phyloP scores from a whole-genome alignment of 768 basidiomycete species.

The Coprinellus aureogranulatus region DNA sequence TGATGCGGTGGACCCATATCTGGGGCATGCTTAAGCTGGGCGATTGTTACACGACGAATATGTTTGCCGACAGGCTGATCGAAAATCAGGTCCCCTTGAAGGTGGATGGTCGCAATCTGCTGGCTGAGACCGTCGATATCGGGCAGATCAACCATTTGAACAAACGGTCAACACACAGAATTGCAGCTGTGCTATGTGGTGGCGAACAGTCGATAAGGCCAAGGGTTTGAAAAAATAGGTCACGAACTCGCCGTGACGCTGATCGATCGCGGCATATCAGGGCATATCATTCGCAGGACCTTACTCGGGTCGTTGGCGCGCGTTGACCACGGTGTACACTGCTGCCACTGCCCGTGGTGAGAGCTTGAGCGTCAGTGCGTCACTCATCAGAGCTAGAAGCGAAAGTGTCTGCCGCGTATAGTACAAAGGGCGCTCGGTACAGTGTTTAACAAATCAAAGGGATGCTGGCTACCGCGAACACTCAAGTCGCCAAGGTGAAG shows the following conservation, averaged over 20 bases:
- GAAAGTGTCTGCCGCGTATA: not conserved
- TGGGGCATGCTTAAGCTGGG: constrained; percentile 6
- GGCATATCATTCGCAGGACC: no score
- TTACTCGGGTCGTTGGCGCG: no score
- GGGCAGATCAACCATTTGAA: not conserved
- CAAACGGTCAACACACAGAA: not conserved
- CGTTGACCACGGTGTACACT: no score
- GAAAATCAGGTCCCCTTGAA: not conserved
- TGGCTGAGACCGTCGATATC: constrained; percentile 2
- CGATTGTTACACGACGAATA: constrained; percentile 9
- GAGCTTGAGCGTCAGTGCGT: not conserved
- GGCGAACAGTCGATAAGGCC: no score
- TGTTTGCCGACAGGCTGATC: not conserved
- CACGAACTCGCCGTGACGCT: no score
- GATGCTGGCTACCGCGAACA: constrained; percentile 3
- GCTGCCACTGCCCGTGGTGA: no score
- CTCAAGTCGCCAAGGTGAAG: constrained; percentile 51
- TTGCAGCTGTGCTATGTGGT: not conserved
- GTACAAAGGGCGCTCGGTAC: constrained; percentile 2
- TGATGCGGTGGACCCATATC: not conserved
- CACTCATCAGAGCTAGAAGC: not conserved
- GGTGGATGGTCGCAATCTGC: not conserved
- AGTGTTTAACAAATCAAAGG: constrained; percentile 1
- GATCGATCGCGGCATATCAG: no score
- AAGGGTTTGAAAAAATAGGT: no score